Percentiles rank a stretch among this genome's conserved stretches.
Evolutionary conservation across 2,329 filamentous ascomycete species (phyloP).

Genomic region (Beauveria scarabaeidicola): DNA sequence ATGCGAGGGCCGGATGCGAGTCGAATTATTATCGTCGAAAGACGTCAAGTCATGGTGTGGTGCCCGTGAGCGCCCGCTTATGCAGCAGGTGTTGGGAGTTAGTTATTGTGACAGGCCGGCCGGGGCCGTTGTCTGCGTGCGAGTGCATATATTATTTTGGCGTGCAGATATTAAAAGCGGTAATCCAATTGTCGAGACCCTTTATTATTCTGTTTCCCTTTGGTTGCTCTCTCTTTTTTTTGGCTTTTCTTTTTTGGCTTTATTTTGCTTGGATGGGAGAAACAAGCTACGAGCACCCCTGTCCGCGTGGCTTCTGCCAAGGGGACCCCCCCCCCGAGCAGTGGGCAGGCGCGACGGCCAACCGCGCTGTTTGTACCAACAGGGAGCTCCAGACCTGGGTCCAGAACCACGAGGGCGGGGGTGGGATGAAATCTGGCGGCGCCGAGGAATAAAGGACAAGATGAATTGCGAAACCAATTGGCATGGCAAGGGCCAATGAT

Average conservation of each 20-base stretch:
- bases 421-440: background rate
- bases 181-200: background rate
- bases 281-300: background rate
- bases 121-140: background rate
- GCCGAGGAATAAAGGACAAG: background rate
- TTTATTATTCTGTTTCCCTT: background rate
- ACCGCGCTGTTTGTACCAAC: background rate
- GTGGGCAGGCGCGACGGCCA: background rate
- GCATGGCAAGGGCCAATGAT: background rate
- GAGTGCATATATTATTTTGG: background rate
- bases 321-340: background rate
- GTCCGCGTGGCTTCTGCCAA: background rate
- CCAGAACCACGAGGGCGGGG: background rate
- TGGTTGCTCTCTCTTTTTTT: background rate
- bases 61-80: conserved; percentile 1
- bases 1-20: background rate
- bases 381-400: background rate
- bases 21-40: background rate
- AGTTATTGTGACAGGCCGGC: background rate
- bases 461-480: background rate
- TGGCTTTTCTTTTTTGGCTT: too few relatives aligned
- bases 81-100: background rate
- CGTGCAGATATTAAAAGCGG: background rate
- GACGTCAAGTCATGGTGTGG: background rate
- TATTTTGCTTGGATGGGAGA: too few relatives aligned